Evolutionary conservation across 2,329 filamentous ascomycete species (phyloP), one percentile per base, ranked within the genome.

Genomic region (Curvularia verruculosa): DNA sequence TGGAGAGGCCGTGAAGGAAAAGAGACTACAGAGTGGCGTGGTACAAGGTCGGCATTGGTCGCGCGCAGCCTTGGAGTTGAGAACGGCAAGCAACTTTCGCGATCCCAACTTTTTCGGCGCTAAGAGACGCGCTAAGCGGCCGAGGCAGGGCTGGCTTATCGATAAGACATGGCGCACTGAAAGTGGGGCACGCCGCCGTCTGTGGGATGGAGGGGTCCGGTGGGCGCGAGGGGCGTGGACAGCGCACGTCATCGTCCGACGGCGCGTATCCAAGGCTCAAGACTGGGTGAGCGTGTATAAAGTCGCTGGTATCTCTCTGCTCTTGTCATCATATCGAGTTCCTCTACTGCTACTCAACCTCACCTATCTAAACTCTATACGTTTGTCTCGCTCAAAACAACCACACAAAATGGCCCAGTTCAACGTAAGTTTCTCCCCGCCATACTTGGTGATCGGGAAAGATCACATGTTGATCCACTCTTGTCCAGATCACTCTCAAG

Each of bases 401-500:
- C 48, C 36, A 31, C 13, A 43, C 56, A 62, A 39, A 26, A 61
- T 66, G 63, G 51, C 63, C 54, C 58, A 62, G 47, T 64, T 58
- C 58, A 66, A 63, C 59, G 63, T 64, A 36, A 51, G 49, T 23
- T 13, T n/a, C 24, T 28, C 21, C 24, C 24, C n/a, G n/a, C n/a
- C 19, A 40, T 24, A 41, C 29, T 50, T 36, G 9, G 39, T 36
- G 10, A 7, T 5, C n/a, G 15, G 37, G 24, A 29, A 39, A 5
- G 37, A 51, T 52, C 29, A 28, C 15, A 26, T 46, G 28, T 41
- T 55, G 29, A 56, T 15, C n/a, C 1, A 5, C 21, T 12, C 9
- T 19, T 21, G 28, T 21, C 19, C 54, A 96, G 92, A 86, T 96
- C 64, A 92, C 91, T 54, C 85, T 91, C 78, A 94, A 95, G 79